A percentile compares a stretch with the other conserved stretches of the same genome.
phyloP scores from a whole-genome alignment of 2,329 filamentous ascomycete species.

The Paraphoma sp. region DNA sequence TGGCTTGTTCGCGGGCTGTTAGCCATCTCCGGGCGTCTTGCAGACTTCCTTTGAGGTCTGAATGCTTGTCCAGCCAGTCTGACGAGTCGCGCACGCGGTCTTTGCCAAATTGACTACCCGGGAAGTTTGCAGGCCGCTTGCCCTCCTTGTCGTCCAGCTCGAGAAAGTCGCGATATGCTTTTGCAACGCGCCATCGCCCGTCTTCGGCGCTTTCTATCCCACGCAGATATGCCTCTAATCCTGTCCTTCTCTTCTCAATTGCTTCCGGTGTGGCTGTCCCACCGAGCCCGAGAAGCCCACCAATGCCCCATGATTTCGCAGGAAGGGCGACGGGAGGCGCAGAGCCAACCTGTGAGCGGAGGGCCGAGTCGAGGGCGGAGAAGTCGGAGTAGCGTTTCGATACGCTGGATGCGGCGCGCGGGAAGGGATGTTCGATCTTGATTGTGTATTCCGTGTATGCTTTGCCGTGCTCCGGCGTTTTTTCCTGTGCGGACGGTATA shows the following conservation, averaged over 20 bases:
- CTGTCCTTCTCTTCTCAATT: slow-evolving; percentile 72
- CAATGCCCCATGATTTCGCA: slow-evolving; percentile 74
- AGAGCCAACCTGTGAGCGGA: slow-evolving; percentile 65
- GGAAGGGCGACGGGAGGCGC: slow-evolving; percentile 73
- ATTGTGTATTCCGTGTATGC: slow-evolving; percentile 81
- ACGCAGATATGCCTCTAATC: slow-evolving; percentile 74
- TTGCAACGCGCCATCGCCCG: slow-evolving; percentile 75
- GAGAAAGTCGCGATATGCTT: slow-evolving; percentile 75
- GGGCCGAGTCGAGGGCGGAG: slow-evolving; percentile 66
- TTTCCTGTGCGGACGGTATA: slow-evolving; percentile 57
- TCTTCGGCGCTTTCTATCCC: slow-evolving; percentile 77
- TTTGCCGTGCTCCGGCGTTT: slow-evolving; percentile 60
- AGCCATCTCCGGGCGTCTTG: slow-evolving; percentile 71
- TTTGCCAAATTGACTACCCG: slow-evolving; percentile 46
- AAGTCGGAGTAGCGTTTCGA: slow-evolving; percentile 88
- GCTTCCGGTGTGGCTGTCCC: slow-evolving; percentile 72
- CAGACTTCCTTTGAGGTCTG: slow-evolving; percentile 74
- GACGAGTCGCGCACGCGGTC: slow-evolving; percentile 55
- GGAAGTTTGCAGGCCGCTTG: slow-evolving; percentile 22
- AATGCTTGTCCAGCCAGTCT: slow-evolving; percentile 78
- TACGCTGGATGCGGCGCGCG: slow-evolving; percentile 76
- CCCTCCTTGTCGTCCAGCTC: slow-evolving; percentile 58
- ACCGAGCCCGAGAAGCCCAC: slow-evolving; percentile 52
- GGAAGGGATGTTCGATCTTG: slow-evolving; percentile 76
- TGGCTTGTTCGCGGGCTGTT: slow-evolving; percentile 71